Percentiles rank a stretch among this genome's conserved stretches.
Conservation (phyloP, 140 eudicot species). For the Ambrosia hybrid region DNA sequence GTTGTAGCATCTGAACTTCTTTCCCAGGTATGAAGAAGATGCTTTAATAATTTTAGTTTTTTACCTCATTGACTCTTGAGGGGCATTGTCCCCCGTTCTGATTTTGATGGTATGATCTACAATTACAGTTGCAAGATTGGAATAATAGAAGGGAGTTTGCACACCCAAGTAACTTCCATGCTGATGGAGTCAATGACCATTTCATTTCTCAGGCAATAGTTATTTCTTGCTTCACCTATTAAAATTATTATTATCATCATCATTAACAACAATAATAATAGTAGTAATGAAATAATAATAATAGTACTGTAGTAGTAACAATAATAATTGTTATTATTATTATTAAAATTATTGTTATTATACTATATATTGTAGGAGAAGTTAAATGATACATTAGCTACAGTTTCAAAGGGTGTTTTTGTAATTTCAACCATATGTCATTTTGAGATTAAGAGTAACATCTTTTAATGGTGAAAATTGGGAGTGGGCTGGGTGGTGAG, state of each 20-base stretch:
- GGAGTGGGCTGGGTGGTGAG: too few species aligned
- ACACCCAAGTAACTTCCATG: constrained; percentile 85
- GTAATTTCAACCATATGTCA: too few species aligned
- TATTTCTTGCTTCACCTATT: constrained; percentile 14
- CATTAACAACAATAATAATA: neutral
- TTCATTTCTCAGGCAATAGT: constrained; percentile 78
- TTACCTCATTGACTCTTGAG: neutral
- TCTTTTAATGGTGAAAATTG: too few species aligned
- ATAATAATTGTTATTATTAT: neutral
- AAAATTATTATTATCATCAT: neutral
- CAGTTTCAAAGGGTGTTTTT: too few species aligned
- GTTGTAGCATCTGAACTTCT: constrained; percentile 84
- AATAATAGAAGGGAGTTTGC: constrained; percentile 90
- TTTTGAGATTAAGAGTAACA: too few species aligned
- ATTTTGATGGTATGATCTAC: constrained; percentile 18
- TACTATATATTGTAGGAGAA: too few species aligned
- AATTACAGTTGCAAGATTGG: constrained; percentile 93
- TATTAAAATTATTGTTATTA: too few species aligned
- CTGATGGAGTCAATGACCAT: constrained; percentile 86
- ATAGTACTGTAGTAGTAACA: too few species aligned
- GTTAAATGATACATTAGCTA: too few species aligned
- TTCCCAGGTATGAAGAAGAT: constrained; percentile 64
- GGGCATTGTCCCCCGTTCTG: constrained; percentile 5
- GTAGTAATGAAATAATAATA: too few species aligned
- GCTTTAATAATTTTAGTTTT: constrained; percentile 12